Percentiles rank a stretch among this genome's conserved stretches.
Evolutionary conservation across 2,329 filamentous ascomycete genomes (phyloP).

Genomic region (Venturia effusa): DNA sequence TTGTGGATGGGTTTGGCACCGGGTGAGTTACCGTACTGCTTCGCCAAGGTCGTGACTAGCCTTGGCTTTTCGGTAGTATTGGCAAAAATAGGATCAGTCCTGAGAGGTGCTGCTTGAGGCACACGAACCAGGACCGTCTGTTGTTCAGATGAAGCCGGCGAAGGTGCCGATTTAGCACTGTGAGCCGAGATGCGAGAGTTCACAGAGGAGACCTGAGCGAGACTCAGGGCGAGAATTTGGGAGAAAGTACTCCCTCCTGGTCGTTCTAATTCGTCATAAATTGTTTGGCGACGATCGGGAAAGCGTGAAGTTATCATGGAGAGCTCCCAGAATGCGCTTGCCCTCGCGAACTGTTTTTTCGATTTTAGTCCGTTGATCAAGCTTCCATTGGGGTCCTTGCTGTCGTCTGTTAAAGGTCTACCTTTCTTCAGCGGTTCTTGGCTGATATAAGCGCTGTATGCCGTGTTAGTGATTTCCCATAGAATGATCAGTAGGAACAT

Average conservation of each 20-base stretch:
- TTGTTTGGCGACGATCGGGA: slow-evolving; percentile 62
- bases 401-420: slow-evolving; percentile 72
- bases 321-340: slow-evolving; percentile 88
- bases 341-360: slow-evolving; percentile 54
- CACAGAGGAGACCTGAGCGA: slow-evolving; percentile 58
- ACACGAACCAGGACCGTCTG: not conserved
- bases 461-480: slow-evolving; percentile 66
- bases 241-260: slow-evolving; percentile 70
- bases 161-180: slow-evolving; percentile 17
- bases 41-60: not conserved
- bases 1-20: slow-evolving; percentile 6
- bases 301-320: slow-evolving; percentile 67
- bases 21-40: slow-evolving; percentile 13
- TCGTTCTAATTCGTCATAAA: slow-evolving; percentile 81
- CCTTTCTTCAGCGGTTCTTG: slow-evolving; percentile 74
- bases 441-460: slow-evolving; percentile 71
- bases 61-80: not conserved
- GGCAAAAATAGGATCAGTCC: not conserved
- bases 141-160: slow-evolving; percentile 5
- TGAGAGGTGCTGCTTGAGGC: not conserved
- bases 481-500: slow-evolving; percentile 37
- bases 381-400: slow-evolving; percentile 86
- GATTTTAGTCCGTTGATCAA: slow-evolving; percentile 72
- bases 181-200: slow-evolving; percentile 48
- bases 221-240: slow-evolving; percentile 60